Evolutionary conservation across 495 filamentous ascomycete genomes (phyloP).

Genomic region (Penicillium lividum): DNA sequence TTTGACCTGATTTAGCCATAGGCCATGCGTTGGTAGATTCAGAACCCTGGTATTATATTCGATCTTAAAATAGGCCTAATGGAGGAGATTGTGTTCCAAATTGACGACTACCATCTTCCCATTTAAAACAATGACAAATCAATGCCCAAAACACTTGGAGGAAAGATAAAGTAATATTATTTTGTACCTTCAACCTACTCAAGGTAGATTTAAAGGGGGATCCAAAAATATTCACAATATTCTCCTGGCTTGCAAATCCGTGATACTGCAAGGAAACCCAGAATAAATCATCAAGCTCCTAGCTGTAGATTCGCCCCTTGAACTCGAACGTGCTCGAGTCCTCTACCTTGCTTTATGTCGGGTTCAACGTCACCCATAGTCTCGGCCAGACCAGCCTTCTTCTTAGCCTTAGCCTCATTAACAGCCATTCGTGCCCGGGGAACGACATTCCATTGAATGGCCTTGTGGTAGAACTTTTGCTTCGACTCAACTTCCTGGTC

Average conservation of each 20-base stretch:
- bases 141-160: too few relatives aligned
- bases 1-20: neutral
- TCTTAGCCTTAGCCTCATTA: slow-evolving; percentile 19
- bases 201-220: too few relatives aligned
- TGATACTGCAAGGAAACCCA: neutral
- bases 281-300: too few relatives aligned
- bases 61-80: too few relatives aligned
- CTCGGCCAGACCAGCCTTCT: slow-evolving; percentile 13
- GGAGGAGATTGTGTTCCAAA: too few relatives aligned
- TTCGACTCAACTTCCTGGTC: slow-evolving; percentile 17
- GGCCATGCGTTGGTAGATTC: too few relatives aligned
- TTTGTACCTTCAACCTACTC: too few relatives aligned
- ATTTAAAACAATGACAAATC: too few relatives aligned
- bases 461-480: slow-evolving; percentile 16
- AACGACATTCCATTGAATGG: slow-evolving; percentile 20
- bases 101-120: too few relatives aligned
- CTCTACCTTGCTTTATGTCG: neutral
- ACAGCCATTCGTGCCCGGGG: slow-evolving; percentile 20
- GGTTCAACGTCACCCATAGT: slow-evolving; percentile 11
- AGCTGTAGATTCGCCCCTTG: neutral
- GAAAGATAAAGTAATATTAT: too few relatives aligned
- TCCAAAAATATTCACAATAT: neutral
- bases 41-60: too few relatives aligned
- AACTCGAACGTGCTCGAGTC: slow-evolving; percentile 8
- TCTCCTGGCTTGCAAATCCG: neutral